Evolutionary conservation across 257 asterid species (phyloP).

Genomic region (Solanum dulcamara): DNA sequence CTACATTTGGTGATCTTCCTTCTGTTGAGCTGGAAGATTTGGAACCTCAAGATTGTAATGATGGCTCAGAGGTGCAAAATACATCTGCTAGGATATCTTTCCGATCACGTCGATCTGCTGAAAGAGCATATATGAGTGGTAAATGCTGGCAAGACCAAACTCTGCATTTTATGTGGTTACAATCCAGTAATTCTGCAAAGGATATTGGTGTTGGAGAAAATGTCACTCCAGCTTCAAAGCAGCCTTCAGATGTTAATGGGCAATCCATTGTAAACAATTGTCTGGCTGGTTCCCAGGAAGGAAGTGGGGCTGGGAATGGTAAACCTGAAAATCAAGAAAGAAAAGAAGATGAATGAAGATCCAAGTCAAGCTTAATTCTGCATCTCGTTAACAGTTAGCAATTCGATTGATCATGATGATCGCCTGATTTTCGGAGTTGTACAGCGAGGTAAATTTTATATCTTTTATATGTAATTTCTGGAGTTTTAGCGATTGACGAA

Average conservation of each 20-base stretch:
- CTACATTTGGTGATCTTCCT: slow-evolving; percentile 62
- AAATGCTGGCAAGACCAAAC: slow-evolving; percentile 78
- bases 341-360: slow-evolving; percentile 20
- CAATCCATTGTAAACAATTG: slow-evolving; percentile 10
- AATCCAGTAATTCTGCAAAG: slow-evolving; percentile 15
- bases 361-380: slow-evolving; percentile 27
- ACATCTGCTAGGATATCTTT: slow-evolving; percentile 61
- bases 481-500: slow-evolving; percentile 31
- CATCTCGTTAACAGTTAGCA: slow-evolving; percentile 19
- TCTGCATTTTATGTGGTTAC: slow-evolving; percentile 59
- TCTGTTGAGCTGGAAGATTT: slow-evolving; percentile 58
- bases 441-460: slow-evolving; percentile 53
- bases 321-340: slow-evolving; percentile 20
- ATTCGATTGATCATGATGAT: slow-evolving; percentile 14
- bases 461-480: slow-evolving; percentile 18
- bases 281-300: background rate
- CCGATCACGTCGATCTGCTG: slow-evolving; percentile 66
- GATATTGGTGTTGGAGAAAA: slow-evolving; percentile 10
- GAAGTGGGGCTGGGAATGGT: slow-evolving; percentile 19
- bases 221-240: slow-evolving; percentile 3
- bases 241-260: slow-evolving; percentile 6
- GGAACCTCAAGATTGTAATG: slow-evolving; percentile 27
- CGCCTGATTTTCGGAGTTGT: slow-evolving; percentile 35
- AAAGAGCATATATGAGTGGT: slow-evolving; percentile 72
- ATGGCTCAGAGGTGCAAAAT: slow-evolving; percentile 16